Evolutionary conservation across 164 flowering plant species (phyloP).

Genomic region (Santalum album): DNA sequence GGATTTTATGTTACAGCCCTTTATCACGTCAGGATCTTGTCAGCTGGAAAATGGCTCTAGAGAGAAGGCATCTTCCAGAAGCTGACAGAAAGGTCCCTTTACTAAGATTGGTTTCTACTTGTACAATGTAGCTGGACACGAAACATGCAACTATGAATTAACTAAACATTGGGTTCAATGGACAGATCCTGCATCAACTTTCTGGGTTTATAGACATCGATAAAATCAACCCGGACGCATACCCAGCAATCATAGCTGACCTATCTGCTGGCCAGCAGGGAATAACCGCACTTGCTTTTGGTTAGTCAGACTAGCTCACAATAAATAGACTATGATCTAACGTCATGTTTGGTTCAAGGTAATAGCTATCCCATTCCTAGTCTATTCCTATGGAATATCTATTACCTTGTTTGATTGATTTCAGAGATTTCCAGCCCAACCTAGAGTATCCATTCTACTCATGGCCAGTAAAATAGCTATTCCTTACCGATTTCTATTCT

Average conservation of each 20-base stretch:
- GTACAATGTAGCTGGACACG: neutral
- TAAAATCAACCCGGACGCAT: constrained; percentile 84
- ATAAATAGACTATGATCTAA: too few relatives aligned
- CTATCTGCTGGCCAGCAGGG: constrained; percentile 75
- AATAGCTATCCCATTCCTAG: too few relatives aligned
- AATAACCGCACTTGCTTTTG: constrained; percentile 83
- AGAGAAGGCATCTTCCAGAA: constrained; percentile 72
- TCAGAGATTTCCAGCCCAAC: too few relatives aligned
- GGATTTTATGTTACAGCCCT: constrained; percentile 45
- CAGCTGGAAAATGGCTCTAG: constrained; percentile 93
- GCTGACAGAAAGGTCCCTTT: constrained; percentile 67
- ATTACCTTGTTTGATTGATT: too few relatives aligned
- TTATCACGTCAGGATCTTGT: constrained; percentile 97
- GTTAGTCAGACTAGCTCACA: too few relatives aligned
- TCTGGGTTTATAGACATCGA: constrained; percentile 88
- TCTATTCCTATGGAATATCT: too few relatives aligned
- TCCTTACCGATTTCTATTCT: too few relatives aligned
- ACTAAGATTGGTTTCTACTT: constrained; percentile 3
- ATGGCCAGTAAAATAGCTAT: too few relatives aligned
- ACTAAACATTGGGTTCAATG: constrained; percentile 7
- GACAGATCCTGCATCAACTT: constrained; percentile 49
- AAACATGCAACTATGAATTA: neutral
- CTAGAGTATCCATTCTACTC: too few relatives aligned
- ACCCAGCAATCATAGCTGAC: constrained; percentile 95
- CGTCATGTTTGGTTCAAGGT: too few relatives aligned